phyloP scores from a whole-genome alignment of 768 basidiomycete genomes.

The Pleurotus cornucopiae region DNA sequence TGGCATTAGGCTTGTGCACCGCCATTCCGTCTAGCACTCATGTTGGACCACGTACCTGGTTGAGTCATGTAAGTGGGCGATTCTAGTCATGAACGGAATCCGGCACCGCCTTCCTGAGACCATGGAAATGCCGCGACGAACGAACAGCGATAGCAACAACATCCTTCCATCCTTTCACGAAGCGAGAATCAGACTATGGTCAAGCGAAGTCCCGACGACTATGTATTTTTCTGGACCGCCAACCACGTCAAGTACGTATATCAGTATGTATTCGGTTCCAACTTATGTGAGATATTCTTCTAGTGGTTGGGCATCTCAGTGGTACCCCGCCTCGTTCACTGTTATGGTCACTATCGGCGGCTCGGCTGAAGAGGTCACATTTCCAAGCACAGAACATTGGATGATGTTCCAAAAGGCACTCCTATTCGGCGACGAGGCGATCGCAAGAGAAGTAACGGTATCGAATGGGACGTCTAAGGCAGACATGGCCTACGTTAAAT shows the following conservation, averaged over 20 bases:
- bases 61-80: too few species aligned
- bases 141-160: too few species aligned
- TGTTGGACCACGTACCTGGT: too few species aligned
- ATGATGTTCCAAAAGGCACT: conserved; percentile 68
- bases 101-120: too few species aligned
- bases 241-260: conserved; percentile 35
- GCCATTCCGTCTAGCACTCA: too few species aligned
- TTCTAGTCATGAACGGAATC: too few species aligned
- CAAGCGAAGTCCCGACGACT: conserved; percentile 24
- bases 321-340: conserved; percentile 46
- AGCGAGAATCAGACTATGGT: background rate
- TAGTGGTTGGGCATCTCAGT: conserved; percentile 47
- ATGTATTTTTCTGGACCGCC: conserved; percentile 43
- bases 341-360: conserved; percentile 27
- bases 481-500: conserved; percentile 43
- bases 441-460: conserved; percentile 39
- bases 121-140: too few species aligned
- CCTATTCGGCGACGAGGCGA: conserved; percentile 41
- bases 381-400: conserved; percentile 56
- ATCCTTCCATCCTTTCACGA: too few species aligned
- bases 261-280: background rate
- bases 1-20: too few species aligned
- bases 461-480: conserved; percentile 24
- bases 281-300: background rate
- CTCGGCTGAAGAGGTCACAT: conserved; percentile 26